phyloP scores from a whole-genome alignment of 306 rosid genomes.

The Prunus fruticosa region DNA sequence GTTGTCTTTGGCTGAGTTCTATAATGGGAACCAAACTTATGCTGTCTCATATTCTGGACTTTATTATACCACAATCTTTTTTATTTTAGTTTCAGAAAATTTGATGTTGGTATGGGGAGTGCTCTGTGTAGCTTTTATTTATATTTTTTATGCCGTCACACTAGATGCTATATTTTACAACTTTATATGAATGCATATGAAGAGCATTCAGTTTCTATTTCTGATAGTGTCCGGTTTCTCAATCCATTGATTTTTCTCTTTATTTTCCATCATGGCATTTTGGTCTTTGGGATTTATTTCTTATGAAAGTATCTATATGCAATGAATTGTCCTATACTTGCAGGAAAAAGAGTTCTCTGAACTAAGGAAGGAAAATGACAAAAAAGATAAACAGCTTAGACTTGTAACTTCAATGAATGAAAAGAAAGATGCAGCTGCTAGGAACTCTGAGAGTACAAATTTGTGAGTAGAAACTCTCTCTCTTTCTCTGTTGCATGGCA shows the following conservation, averaged over 20 bases:
- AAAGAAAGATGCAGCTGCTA: conserved; percentile 31
- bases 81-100: neutral
- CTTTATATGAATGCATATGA: neutral
- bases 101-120: neutral
- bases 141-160: neutral
- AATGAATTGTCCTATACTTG: conserved; percentile 28
- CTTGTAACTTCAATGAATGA: conserved; percentile 28
- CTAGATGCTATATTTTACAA: neutral
- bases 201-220: neutral
- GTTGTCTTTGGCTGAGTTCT: neutral
- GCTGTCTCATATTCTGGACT: neutral
- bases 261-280: neutral
- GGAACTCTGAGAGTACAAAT: conserved; percentile 31
- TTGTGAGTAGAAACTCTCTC: conserved; percentile 41
- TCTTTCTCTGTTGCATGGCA: neutral
- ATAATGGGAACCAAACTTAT: neutral
- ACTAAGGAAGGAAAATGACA: conserved; percentile 59
- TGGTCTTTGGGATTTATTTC: neutral
- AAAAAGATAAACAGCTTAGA: conserved; percentile 44
- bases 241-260: neutral
- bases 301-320: conserved; percentile 2
- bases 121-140: neutral
- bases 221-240: neutral
- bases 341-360: conserved; percentile 72
- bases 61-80: neutral